Base-by-base conservation (phyloP, 352 stramenopile species). In the Globisporangium barbulae region DNA sequence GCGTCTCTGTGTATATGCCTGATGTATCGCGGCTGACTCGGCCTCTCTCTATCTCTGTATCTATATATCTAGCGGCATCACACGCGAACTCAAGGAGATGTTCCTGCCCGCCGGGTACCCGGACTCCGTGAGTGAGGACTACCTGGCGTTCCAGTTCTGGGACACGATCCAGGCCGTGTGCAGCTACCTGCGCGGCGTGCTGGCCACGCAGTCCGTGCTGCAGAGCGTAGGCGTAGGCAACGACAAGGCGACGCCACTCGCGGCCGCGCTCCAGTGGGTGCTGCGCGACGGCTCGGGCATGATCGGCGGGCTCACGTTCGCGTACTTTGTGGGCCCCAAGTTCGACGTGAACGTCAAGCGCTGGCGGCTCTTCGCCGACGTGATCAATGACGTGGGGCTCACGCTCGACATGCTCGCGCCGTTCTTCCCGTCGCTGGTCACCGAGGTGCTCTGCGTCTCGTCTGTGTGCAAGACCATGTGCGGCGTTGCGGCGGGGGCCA, bases 311-410 rank as follows among this genome's bases (percentile, higher is more conserved):
- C 80, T 99, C 28, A 75, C 94, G 2, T 98, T 98, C 78, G 91
- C 91, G n/a, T 98, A 98, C 73, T 50, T 86, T 6, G 89, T 90
- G 12, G 88, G 81, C 0, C 77, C 81, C 0, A 86, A 96, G 47
- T 98, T 98, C 64, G 96, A 98, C 79, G 72, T 89, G 17, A 92
- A 98, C 74, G 94, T 98, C 48, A 98, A 98, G 79, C 88, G 97
- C 74, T 99, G 96, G 87, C 79, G 96, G 31, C 79, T 99, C 0
- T 97, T 98, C 71, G 96, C 96, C 13, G 96, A 99, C 81, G 83
- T 98, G 31, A 94, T 98, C 55, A 98, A 98, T 73, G 94, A 99
- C 80, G 73, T 98, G 28, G 95, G 90, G 2, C 79, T 99, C 17
- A 97, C 92, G 41, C 69, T 98, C 2, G 84, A 93, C 50, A 93